Base-by-base conservation (phyloP, 1,284 basidiomycete species). In the Ceratobasidium sp. region DNA sequence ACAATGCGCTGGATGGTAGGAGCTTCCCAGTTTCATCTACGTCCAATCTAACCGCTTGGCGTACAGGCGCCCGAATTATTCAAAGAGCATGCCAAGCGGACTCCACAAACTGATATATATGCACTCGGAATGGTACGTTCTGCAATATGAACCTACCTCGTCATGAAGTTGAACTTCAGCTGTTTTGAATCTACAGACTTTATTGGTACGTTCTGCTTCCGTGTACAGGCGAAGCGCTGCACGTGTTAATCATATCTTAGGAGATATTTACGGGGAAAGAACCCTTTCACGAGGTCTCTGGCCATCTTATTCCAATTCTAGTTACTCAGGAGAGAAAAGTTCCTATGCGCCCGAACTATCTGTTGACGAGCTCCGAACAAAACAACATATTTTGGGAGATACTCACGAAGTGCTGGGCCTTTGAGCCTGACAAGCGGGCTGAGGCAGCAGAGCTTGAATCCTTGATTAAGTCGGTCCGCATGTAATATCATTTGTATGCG, bases 1-100 rank as follows among this genome's bases (percentile, higher is more conserved):
- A 64, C 61, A 14, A 46, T 32, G 32, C 9, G 61, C 4, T 58
- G 55, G 55, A 58, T 58, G 55, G 55, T 58, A 18, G 3, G 35
- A 14, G 26, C 26, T n/a, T n/a, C n/a, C 11, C 35, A 5, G 35
- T 38, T 4, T 11, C 11, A 11, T 5, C 35, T 5, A 38, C 35
- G 6, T 5, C 35, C 26, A 54, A 14, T 30, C 13, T 6, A 21
- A 28, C 7, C 14, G 50, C 14, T 30, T 28, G 14, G n/a, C 14
- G 50, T 14, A 6, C 26, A 54, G 50, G 50, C 50, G 23, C 50
- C 50, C 7, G 50, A 54, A 14, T 23, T 54, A 28, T 54, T 54
- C 23, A 13, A 23, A 14, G 6, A 11, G 6, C n/a, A 54, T 14
- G n/a, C 23, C 21, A 28, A 8, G 35, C 4, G 35, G 35, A 5